Evolutionary conservation across 2,329 filamentous ascomycete genomes (phyloP).

Genomic region (Penicillium brasilianum): DNA sequence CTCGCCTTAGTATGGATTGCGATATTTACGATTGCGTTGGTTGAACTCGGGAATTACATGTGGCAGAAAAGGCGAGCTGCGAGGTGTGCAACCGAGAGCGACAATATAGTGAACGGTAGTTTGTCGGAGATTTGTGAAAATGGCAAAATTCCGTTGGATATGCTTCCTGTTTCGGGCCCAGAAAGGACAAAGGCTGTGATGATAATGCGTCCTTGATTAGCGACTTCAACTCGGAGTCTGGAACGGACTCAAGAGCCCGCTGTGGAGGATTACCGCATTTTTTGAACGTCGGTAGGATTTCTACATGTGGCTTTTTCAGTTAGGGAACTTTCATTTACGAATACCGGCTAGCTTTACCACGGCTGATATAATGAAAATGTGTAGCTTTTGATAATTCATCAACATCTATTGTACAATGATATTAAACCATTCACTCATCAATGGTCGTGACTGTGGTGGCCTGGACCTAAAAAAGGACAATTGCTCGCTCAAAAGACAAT

Average conservation of each 20-base stretch:
- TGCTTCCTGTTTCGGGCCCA: neutral
- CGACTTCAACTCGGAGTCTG: constrained; percentile 7
- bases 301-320: neutral
- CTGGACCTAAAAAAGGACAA: constrained; percentile 5
- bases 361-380: neutral
- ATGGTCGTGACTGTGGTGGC: neutral
- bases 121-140: neutral
- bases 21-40: constrained; percentile 27
- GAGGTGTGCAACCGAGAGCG: neutral
- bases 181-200: neutral
- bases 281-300: neutral
- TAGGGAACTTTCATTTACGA: neutral
- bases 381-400: constrained; percentile 6
- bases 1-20: constrained; percentile 31
- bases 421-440: constrained; percentile 10
- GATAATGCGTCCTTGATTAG: neutral
- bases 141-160: constrained; percentile 11
- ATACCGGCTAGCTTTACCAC: neutral
- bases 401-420: constrained; percentile 24
- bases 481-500: constrained; percentile 16
- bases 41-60: constrained; percentile 28
- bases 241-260: constrained; percentile 16
- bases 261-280: constrained; percentile 19
- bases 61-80: constrained; percentile 16
- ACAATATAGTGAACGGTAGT: neutral